Conservation (phyloP, 1,139 yeast species). For the Taphrina wiesneri region DNA sequence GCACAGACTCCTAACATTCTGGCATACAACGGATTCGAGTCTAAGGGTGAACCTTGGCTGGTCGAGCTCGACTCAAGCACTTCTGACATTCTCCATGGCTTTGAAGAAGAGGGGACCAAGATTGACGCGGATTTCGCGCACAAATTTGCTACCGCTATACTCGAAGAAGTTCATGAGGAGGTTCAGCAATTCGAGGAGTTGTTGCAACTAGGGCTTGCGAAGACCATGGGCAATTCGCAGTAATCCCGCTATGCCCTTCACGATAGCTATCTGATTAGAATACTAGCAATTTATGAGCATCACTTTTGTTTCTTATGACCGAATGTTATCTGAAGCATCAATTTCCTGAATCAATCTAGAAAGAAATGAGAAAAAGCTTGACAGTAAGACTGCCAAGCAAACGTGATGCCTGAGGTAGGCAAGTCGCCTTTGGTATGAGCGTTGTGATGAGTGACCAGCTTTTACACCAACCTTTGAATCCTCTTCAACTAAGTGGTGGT, state of each 20-base stretch:
- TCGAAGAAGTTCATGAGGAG: constrained; percentile 8
- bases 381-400: too few relatives aligned
- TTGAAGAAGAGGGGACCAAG: not conserved
- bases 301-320: too few relatives aligned
- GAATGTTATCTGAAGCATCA: too few relatives aligned
- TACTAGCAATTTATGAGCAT: too few relatives aligned
- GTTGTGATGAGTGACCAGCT: too few relatives aligned
- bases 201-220: not conserved
- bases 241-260: not conserved
- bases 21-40: constrained; percentile 70
- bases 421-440: too few relatives aligned
- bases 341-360: too few relatives aligned
- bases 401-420: too few relatives aligned
- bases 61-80: not conserved
- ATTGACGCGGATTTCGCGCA: not conserved
- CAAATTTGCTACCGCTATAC: not conserved
- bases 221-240: not conserved
- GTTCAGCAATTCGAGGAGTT: not conserved
- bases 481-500: not conserved
- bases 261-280: not conserved
- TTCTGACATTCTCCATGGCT: not conserved
- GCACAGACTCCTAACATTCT: constrained; percentile 82
- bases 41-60: constrained; percentile 26
- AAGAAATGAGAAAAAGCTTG: too few relatives aligned
- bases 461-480: too few relatives aligned